Evolutionary conservation across 805 yeast species (phyloP), one percentile per base, ranked within the genome.

Genomic region (Candida tallmaniae): DNA sequence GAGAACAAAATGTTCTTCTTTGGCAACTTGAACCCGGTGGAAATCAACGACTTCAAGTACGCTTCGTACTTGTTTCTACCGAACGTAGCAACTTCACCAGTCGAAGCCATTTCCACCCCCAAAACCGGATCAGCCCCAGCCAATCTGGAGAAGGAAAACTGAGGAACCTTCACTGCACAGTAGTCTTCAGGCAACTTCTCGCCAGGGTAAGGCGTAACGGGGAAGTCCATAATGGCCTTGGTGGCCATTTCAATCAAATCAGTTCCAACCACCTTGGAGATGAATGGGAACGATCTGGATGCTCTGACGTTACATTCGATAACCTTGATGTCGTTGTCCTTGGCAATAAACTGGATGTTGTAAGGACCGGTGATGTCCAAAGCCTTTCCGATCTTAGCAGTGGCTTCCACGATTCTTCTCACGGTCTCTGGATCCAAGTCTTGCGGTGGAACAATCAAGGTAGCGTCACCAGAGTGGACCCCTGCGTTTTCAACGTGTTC

Each of bases 51-150:
- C 68, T 93, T 94, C 66, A 93, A 65, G 69, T 93, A 93, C 15
- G 98, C 98, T 69, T 94, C 98, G 56, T 88, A 89, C 65, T 90
- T 90, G 72, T 89, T 82, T 55, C 75, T 87, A 54, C 98, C 99
- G 57, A 93, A 90, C 44, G 94, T 78, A 32, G 99, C 98, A 58
- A 93, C 84, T 68, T 93, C 99, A 63, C 99, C 99, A 34, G 99
- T 93, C 9, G 97, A 89, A 5, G 97, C 82, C 99, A 93, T 93
- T 70, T 93, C 99, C 47, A 93, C 98, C 45, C 98, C 98, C 56
- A 93, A 73, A 74, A 85, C 89, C 45, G 99, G 99, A 63, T 93
- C 99, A 32, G 99, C 99, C 47, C 98, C 99, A 13, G 97, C 97
- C 54, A 93, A 74, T 70, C 99, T 81, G 25, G 97, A 89, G 72